A percentile compares a stretch with the other conserved stretches of the same genome.
These are phyloP conservation scores for Aspergillus saccharolyticus DNA, from an alignment of 495 filamentous ascomycete genomes.

Conservation along the genomic window DNA sequence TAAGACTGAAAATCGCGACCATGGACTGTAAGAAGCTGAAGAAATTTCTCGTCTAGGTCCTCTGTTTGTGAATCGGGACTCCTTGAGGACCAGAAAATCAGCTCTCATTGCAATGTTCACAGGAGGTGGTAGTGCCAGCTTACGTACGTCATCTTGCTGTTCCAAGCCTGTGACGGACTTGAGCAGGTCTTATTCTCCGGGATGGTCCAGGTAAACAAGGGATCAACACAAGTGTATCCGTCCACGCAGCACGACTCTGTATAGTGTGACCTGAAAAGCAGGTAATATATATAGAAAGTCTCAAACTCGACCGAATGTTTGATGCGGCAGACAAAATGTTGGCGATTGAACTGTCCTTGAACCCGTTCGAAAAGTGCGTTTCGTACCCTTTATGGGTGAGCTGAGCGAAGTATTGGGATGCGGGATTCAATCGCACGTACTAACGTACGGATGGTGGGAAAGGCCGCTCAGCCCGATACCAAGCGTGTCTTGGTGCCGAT, in stretches of 20 bases:
- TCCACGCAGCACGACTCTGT: slow-evolving; percentile 11
- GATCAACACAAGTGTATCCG: slow-evolving; percentile 15
- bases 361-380: slow-evolving; percentile 18
- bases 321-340: slow-evolving; percentile 17
- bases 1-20: slow-evolving; percentile 69
- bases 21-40: slow-evolving; percentile 59
- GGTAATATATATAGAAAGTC: neutral
- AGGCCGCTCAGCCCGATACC: slow-evolving; percentile 22
- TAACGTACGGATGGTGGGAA: slow-evolving; percentile 27
- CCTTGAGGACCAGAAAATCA: slow-evolving; percentile 29
- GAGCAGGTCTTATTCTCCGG: slow-evolving; percentile 10
- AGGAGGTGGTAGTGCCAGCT: slow-evolving; percentile 9
- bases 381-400: slow-evolving; percentile 20
- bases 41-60: slow-evolving; percentile 55
- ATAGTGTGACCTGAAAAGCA: slow-evolving; percentile 8
- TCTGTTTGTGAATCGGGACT: slow-evolving; percentile 46
- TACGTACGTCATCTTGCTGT: slow-evolving; percentile 34
- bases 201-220: slow-evolving; percentile 10
- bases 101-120: slow-evolving; percentile 13
- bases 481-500: slow-evolving; percentile 9
- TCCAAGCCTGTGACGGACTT: neutral
- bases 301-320: slow-evolving; percentile 7
- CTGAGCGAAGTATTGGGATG: slow-evolving; percentile 19
- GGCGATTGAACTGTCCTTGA: slow-evolving; percentile 14
- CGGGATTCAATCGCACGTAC: slow-evolving; percentile 28